A percentile compares a stretch with the other conserved stretches of the same genome.
These are phyloP conservation scores for Prunus dulcis DNA, from an alignment of 306 rosid genomes.

Conservation along the genomic window DNA sequence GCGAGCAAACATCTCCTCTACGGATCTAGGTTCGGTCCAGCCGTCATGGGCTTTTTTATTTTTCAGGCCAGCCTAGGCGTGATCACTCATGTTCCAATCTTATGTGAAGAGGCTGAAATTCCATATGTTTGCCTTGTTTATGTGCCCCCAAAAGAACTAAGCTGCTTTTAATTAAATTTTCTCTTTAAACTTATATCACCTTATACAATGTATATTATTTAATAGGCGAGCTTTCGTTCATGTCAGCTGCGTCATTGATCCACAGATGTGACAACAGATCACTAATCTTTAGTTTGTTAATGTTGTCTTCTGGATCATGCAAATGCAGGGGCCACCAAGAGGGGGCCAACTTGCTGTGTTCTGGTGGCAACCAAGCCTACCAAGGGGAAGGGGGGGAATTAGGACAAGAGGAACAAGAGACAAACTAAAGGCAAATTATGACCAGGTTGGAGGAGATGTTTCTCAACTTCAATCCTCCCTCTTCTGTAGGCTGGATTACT, in stretches of 20 bases:
- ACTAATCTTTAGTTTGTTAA: neutral
- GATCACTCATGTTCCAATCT: too few species aligned
- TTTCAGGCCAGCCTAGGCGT: too few species aligned
- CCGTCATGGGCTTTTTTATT: too few species aligned
- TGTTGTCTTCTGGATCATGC: constrained; percentile 66
- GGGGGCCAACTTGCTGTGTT: constrained; percentile 88
- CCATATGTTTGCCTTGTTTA: too few species aligned
- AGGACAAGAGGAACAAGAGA: constrained; percentile 62
- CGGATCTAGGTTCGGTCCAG: too few species aligned
- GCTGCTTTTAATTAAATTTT: too few species aligned
- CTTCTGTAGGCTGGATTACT: constrained; percentile 37
- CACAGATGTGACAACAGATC: neutral
- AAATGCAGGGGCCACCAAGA: constrained; percentile 87
- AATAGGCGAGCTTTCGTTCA: neutral
- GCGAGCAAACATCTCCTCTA: too few species aligned
- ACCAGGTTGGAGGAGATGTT: constrained; percentile 63
- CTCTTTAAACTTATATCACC: too few species aligned
- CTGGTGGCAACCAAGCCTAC: constrained; percentile 76
- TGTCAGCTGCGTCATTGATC: neutral
- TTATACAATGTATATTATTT: neutral
- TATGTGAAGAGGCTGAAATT: too few species aligned
- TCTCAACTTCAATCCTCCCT: constrained; percentile 50
- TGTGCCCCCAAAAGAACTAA: too few species aligned
- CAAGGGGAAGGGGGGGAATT: constrained; percentile 53
- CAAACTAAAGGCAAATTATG: constrained; percentile 63